phyloP scores from a whole-genome alignment of 1,284 basidiomycete species.

The Flammula alnicola region DNA sequence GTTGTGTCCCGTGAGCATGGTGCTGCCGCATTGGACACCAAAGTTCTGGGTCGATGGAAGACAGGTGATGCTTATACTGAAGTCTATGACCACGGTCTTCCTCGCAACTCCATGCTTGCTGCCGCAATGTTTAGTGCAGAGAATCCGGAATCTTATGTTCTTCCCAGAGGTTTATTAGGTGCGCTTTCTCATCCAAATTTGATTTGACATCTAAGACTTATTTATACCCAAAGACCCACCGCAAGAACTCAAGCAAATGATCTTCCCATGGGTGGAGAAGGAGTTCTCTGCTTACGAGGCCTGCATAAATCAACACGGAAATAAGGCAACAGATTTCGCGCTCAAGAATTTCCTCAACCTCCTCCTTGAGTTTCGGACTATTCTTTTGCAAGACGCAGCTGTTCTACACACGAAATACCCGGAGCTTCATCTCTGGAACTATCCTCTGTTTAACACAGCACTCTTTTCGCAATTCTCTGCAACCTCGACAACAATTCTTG shows the following conservation, averaged over 20 bases:
- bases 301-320: constrained; percentile 1
- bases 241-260: constrained; percentile 1
- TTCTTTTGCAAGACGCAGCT: constrained; percentile 34
- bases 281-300: constrained; percentile 14
- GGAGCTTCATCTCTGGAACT: constrained; percentile 21
- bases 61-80: constrained; percentile 9
- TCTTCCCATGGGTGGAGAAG: constrained; percentile 30
- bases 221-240: constrained; percentile 23
- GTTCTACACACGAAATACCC: constrained; percentile 25
- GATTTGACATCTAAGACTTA: background rate
- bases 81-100: constrained; percentile 33
- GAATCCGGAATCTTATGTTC: constrained; percentile 30
- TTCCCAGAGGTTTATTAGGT: constrained; percentile 25
- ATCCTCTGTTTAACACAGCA: constrained; percentile 23
- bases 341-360: constrained; percentile 23
- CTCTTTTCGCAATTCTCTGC: constrained; percentile 26
- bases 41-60: constrained; percentile 20
- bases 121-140: constrained; percentile 34
- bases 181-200: background rate
- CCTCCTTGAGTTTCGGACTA: constrained; percentile 17
- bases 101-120: constrained; percentile 32
- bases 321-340: constrained; percentile 19
- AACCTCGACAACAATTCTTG: constrained; percentile 14
- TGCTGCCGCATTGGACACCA: constrained; percentile 13
- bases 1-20: constrained; percentile 12